Conservation (phyloP, 495 filamentous ascomycete genomes). For the Alectoria sarmentosa region DNA sequence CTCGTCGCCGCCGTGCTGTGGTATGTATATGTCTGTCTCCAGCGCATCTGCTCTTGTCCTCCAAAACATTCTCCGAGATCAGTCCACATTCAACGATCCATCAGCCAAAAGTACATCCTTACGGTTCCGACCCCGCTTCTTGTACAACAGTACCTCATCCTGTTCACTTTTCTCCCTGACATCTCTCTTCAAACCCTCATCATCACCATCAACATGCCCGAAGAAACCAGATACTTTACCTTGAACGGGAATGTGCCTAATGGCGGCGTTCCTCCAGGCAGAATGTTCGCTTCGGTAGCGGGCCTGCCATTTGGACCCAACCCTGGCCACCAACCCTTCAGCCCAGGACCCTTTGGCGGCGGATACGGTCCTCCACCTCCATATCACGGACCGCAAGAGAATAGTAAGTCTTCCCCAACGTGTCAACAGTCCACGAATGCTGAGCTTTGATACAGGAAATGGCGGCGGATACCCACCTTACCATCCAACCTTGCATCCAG, state of each 20-base stretch:
- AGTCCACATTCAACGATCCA: not conserved
- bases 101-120: not conserved
- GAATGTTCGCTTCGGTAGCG: not conserved
- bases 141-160: not conserved
- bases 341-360: not conserved
- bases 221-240: slow-evolving; percentile 16
- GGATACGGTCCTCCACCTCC: slow-evolving; percentile 11
- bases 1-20: not conserved
- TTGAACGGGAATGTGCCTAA: slow-evolving; percentile 20
- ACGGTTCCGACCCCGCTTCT: not conserved
- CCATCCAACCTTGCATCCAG: not conserved
- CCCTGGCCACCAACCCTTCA: not conserved
- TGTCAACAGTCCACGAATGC: not conserved
- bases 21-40: not conserved
- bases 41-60: not conserved
- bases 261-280: slow-evolving; percentile 21
- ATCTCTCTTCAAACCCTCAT: not conserved
- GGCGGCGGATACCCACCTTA: not conserved
- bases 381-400: not conserved
- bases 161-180: not conserved
- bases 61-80: not conserved
- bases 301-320: not conserved
- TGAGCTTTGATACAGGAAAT: not conserved
- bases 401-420: not conserved
- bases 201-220: slow-evolving; percentile 2